phyloP scores from a whole-genome alignment of 2,329 filamentous ascomycete species.

The Penicillium sp. region DNA sequence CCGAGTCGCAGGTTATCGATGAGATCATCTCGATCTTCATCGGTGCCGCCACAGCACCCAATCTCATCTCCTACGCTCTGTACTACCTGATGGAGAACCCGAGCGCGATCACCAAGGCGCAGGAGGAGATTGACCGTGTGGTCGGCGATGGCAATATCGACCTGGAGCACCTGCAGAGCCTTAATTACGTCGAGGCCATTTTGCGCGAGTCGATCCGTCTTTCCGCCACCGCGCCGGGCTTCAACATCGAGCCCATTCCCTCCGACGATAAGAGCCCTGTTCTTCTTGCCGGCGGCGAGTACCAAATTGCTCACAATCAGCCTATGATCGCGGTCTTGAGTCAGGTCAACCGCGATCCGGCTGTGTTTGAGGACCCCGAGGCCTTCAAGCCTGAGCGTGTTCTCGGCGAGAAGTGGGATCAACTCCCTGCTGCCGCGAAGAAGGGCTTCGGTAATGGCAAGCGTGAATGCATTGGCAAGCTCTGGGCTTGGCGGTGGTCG shows the following conservation, averaged over 20 bases:
- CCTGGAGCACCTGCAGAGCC: constrained; percentile 58
- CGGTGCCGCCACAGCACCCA: constrained; percentile 68
- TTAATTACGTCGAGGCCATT: constrained; percentile 65
- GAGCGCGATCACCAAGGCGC: constrained; percentile 57
- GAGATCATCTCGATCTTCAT: constrained; percentile 64
- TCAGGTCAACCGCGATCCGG: constrained; percentile 59
- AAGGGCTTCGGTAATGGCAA: constrained; percentile 70
- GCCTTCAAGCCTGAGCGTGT: constrained; percentile 70
- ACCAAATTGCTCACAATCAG: constrained; percentile 55
- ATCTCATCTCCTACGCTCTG: constrained; percentile 63
- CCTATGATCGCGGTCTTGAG: constrained; percentile 51
- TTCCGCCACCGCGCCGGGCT: constrained; percentile 58
- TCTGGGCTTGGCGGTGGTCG: constrained; percentile 71
- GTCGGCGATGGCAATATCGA: constrained; percentile 28
- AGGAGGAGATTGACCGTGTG: constrained; percentile 61
- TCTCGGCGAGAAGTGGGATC: constrained; percentile 65
- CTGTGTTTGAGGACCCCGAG: constrained; percentile 60
- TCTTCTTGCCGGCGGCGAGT: constrained; percentile 59
- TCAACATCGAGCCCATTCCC: constrained; percentile 54
- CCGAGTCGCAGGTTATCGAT: constrained; percentile 60
- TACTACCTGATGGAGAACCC: constrained; percentile 64
- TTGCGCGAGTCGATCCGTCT: constrained; percentile 66
- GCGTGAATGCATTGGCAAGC: constrained; percentile 66
- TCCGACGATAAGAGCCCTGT: constrained; percentile 43
- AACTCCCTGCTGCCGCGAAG: constrained; percentile 60